Conservation (phyloP, 108 stramenopile genomes). For the Cyclotella atomus region DNA sequence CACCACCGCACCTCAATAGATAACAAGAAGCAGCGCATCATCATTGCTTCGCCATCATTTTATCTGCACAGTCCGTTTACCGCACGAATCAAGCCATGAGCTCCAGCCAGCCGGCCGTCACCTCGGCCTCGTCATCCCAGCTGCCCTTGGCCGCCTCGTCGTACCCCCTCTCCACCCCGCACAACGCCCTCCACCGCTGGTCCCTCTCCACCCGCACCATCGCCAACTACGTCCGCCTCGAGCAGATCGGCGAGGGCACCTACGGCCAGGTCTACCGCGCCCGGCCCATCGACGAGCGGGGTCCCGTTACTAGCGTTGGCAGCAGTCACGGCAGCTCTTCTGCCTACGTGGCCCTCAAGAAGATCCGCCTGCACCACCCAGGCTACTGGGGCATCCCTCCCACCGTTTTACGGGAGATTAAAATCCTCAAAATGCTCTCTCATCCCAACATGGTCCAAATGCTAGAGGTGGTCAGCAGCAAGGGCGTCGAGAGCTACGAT, state of each 20-base stretch:
- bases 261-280: conserved; percentile 90
- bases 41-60: too few relatives aligned
- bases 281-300: conserved; percentile 52
- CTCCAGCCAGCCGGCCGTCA: not conserved
- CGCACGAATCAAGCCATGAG: too few relatives aligned
- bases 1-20: too few relatives aligned
- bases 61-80: too few relatives aligned
- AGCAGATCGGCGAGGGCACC: conserved; percentile 89
- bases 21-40: too few relatives aligned
- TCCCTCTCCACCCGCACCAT: conserved; percentile 71
- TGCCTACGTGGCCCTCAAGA: conserved; percentile 81
- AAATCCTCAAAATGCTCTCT: conserved; percentile 76
- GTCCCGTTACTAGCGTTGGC: not conserved
- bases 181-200: conserved; percentile 44
- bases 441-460: conserved; percentile 80
- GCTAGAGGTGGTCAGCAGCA: conserved; percentile 85
- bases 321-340: not conserved
- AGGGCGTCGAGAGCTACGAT: conserved; percentile 51
- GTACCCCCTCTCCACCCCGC: conserved; percentile 1
- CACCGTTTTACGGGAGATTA: conserved; percentile 85
- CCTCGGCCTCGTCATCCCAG: too few relatives aligned
- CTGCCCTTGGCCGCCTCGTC: not conserved
- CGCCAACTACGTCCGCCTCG: conserved; percentile 71
- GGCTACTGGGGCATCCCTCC: conserved; percentile 76
- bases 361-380: conserved; percentile 74